Evolutionary conservation across 176 grass and related monocot genomes (phyloP).

Genomic region (Juncus inflexus): DNA sequence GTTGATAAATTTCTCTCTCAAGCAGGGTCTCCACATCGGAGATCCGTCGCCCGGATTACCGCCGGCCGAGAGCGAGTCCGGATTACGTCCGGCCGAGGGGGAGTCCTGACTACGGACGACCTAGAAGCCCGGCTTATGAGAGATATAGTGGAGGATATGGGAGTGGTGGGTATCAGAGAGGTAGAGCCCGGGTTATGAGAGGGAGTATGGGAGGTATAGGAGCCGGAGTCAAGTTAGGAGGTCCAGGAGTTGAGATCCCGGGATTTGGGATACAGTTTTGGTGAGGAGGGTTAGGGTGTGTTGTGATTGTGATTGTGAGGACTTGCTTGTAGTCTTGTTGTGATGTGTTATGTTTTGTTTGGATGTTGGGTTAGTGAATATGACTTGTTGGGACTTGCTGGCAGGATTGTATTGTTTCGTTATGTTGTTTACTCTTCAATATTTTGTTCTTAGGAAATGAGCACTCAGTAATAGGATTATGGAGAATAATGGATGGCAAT

Average conservation of each 20-base stretch:
- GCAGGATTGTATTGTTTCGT: too few species aligned
- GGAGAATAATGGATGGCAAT: too few species aligned
- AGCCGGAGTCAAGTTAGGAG: slow-evolving; percentile 35
- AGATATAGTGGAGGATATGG: slow-evolving; percentile 23
- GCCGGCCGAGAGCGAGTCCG: slow-evolving; percentile 51
- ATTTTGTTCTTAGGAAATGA: too few species aligned
- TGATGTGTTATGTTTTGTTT: neutral
- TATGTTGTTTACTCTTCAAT: too few species aligned
- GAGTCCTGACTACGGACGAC: slow-evolving; percentile 83
- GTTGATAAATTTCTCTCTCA: slow-evolving; percentile 20
- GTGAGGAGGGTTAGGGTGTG: neutral
- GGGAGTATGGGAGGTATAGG: slow-evolving; percentile 56
- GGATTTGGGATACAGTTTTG: neutral
- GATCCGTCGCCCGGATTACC: slow-evolving; percentile 56
- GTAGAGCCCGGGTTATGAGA: slow-evolving; percentile 66
- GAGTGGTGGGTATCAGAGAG: slow-evolving; percentile 20
- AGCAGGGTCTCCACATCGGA: slow-evolving; percentile 29
- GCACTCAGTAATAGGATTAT: too few species aligned
- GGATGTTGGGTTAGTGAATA: too few species aligned
- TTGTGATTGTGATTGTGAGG: neutral
- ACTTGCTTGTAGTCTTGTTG: neutral
- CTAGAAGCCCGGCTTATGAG: slow-evolving; percentile 53
- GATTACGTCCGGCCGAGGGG: slow-evolving; percentile 63
- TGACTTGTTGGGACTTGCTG: too few species aligned
- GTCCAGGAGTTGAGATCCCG: slow-evolving; percentile 25